A percentile compares a stretch with the other conserved stretches of the same genome.
These are phyloP conservation scores for Wickerhamiella alocasiicola DNA, from an alignment of 805 yeast genomes.

Conservation along the genomic window DNA sequence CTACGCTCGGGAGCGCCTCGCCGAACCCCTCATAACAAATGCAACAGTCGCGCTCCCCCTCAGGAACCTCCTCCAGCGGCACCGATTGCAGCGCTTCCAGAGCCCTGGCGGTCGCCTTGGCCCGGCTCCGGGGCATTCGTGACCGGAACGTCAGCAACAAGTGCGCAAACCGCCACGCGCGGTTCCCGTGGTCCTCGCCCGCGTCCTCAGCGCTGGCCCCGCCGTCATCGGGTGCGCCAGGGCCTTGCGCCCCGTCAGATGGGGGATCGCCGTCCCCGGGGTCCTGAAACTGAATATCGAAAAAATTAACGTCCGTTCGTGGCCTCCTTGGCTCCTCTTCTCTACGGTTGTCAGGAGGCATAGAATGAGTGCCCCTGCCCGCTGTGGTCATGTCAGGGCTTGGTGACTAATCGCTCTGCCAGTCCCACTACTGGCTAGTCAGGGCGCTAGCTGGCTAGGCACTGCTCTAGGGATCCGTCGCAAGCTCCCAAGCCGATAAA, in stretches of 20 bases:
- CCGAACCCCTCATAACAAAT: conserved; percentile 20
- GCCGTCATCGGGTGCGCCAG: too few species aligned
- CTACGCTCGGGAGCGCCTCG: conserved; percentile 2
- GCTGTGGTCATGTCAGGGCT: conserved; percentile 1
- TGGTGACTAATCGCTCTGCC: too few species aligned
- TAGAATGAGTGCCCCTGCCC: not conserved
- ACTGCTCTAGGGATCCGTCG: too few species aligned
- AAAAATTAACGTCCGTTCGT: not conserved
- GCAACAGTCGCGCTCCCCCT: conserved; percentile 15
- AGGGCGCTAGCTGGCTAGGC: too few species aligned
- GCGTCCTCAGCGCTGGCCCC: too few species aligned
- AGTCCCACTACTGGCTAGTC: too few species aligned
- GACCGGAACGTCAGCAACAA: conserved; percentile 1
- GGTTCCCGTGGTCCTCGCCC: not conserved
- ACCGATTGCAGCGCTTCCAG: conserved; percentile 6
- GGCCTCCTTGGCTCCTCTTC: not conserved
- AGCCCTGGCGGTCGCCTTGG: conserved; percentile 7
- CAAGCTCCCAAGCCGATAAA: too few species aligned
- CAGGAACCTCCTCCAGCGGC: conserved; percentile 10
- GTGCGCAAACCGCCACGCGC: conserved; percentile 7
- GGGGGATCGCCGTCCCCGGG: too few species aligned
- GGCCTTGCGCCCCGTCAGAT: too few species aligned
- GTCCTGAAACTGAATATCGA: too few species aligned
- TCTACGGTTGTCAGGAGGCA: conserved; percentile 8
- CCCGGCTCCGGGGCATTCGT: not conserved